Conservation (phyloP, 257 asterid species). For the Solanum chiquidenum region DNA sequence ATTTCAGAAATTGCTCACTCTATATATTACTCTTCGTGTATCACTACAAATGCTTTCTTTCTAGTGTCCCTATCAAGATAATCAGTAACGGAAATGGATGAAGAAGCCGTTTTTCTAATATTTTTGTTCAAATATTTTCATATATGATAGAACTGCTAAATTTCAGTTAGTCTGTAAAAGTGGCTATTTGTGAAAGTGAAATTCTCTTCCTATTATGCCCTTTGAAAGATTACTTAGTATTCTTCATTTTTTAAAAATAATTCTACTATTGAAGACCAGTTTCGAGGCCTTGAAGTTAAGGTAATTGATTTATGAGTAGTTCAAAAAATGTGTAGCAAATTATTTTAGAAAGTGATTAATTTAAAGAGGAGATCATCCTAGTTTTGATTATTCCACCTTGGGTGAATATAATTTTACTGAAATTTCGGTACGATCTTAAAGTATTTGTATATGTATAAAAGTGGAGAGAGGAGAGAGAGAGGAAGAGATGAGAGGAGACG, state of each 20-base stretch:
- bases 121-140: not conserved
- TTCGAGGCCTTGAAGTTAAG: not conserved
- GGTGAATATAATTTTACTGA: not conserved
- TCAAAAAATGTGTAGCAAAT: not conserved
- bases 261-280: not conserved
- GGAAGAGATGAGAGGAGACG: fast-evolving
- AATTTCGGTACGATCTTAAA: too few relatives aligned
- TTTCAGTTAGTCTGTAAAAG: not conserved
- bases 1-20: not conserved
- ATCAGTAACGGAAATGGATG: not conserved
- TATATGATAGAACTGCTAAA: not conserved
- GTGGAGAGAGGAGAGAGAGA: too few relatives aligned
- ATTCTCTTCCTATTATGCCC: not conserved
- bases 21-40: not conserved
- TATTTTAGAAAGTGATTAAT: not conserved
- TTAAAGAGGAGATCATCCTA: not conserved
- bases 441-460: not conserved
- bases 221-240: not conserved
- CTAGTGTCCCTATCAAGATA: not conserved
- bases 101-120: not conserved
- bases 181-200: not conserved
- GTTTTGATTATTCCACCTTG: not conserved
- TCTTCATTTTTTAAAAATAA: not conserved
- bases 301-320: not conserved
- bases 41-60: not conserved